These are phyloP conservation scores for Ceratobasidium sp. DNA, from an alignment of 1,284 basidiomycete genomes.

Conservation along the genomic window DNA sequence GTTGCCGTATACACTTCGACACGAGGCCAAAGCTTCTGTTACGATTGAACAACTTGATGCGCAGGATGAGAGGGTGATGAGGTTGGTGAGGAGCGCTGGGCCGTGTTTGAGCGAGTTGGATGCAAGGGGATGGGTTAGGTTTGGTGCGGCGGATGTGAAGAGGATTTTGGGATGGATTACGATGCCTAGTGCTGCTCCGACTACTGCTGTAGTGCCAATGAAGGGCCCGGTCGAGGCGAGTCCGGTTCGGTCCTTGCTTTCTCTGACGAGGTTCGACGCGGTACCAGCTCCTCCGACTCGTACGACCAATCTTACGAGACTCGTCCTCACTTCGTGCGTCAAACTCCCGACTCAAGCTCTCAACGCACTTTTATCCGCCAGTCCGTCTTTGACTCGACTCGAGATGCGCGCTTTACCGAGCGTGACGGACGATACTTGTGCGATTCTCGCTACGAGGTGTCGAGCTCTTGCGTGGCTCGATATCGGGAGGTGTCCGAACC, in stretches of 20 bases:
- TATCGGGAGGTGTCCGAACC: slow-evolving; percentile 77
- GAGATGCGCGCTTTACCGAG: slow-evolving; percentile 75
- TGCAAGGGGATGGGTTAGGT: slow-evolving; percentile 70
- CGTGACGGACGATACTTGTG: slow-evolving; percentile 80
- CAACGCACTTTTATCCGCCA: slow-evolving; percentile 76
- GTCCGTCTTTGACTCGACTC: slow-evolving; percentile 71
- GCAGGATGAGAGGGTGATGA: slow-evolving; percentile 61
- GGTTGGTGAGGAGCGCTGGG: slow-evolving; percentile 68
- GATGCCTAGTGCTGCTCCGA: too few relatives aligned
- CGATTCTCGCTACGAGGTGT: slow-evolving; percentile 71
- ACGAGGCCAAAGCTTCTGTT: background rate
- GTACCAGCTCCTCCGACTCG: slow-evolving; percentile 49
- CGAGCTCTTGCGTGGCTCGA: slow-evolving; percentile 73
- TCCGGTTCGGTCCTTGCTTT: slow-evolving; percentile 8
- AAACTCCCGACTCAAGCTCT: slow-evolving; percentile 74
- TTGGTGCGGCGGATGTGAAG: slow-evolving; percentile 14
- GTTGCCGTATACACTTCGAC: background rate
- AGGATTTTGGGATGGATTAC: background rate
- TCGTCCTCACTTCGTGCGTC: slow-evolving; percentile 82
- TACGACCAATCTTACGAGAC: slow-evolving; percentile 72
- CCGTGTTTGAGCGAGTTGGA: slow-evolving; percentile 77
- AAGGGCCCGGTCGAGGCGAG: too few relatives aligned
- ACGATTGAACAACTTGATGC: background rate
- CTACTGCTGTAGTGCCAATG: slow-evolving; percentile 30
- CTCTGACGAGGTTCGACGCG: slow-evolving; percentile 22